Evolutionary conservation across 345 rosid species (phyloP), one percentile per base, ranked within the genome.

Genomic region (Firmiana major): DNA sequence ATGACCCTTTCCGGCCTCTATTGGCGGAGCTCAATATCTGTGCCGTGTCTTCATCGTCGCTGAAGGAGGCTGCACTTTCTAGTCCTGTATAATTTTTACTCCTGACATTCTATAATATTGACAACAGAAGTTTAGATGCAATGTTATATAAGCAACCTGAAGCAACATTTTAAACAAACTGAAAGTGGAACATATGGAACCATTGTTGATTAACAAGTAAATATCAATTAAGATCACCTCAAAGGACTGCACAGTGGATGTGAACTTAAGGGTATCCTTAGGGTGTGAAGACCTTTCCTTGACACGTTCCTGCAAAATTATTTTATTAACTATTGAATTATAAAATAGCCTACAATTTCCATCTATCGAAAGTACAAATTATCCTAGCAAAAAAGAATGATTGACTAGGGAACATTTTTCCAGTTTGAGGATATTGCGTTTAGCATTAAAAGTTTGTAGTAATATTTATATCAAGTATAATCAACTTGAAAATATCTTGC

Each of bases 21-120:
- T 89, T 59, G 62, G 89, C 71, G 73, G 87, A 86, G 64, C 84
- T 86, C 46, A 90, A 79, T 70, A 87, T 68, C 79, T 83, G 89
- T 36, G 84, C 77, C 19, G 89, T 82, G 79, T 96, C 98, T 76
- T 96, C 99, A 73, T 96, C 99, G 67, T 96, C 99, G 26, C 98
- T 96, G 76, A 96, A 93, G 42, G 97, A 87, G 78, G 84, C 86
- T 58, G 91, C 84, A 86, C 79, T 87, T 78, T 82, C 87, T 40
- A 84, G 70, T 82, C 91, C 91, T 58, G 89, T 78, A 75, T 87
- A 60, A 75, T 69, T 85, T 85, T 81, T 89, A 65, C 79, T 84
- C 83, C 85, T 81, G 70, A 73, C 71, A 57, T 81, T 88, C 99
- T 96, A 81, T 58, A 80, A 59, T 64, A 75, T 57, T 63, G 66